Base-by-base conservation (phyloP, 1,139 yeast species). In the Yamadazyma diospyri region DNA sequence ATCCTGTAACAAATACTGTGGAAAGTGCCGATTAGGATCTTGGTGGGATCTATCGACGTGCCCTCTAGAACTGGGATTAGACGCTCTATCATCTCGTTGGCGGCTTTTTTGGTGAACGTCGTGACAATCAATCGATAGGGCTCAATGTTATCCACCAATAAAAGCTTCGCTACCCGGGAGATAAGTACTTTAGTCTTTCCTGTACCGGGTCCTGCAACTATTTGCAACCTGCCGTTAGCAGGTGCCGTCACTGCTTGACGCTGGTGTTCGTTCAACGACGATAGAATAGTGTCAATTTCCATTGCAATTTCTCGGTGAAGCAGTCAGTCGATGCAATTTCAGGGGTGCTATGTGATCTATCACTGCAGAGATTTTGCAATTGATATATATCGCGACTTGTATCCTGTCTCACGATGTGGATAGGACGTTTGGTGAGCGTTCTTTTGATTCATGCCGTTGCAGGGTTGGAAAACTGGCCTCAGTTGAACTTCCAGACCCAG, bases 131-230 rank as follows among this genome's bases (percentile, higher is more conserved):
- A 71, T 29, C 72, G 60, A 19, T 69, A 64, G 0, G 96, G 88
- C 1, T 65, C 58, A 1, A 81, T 56, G 2, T 64, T 51, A 23
- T 76, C 71, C 8, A 69, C 57, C 2, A 76, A 44, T 16, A 86
- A 48, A 22, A 88, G 61, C 50, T 78, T 74, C 0, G 94, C 94
- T 6, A 87, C 94, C 29, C 95, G 65, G 1, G 88, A 69, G 0
- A 86, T 78, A 27, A 89, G 60, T 2, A 89, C 89, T 48, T 80
- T 84, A 3, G 97, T 88, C 54, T 88, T 84, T 4, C 89, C 89
- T 0, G 79, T 83, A 2, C 97, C 97, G 0, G 97, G 97, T 0
- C 97, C 97, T 0, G 97, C 97, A 21, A 88, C 69, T 18, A 89
- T 78, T 51, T 86, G 95, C 25, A 87, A 61, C 17, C 72, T 69